Evolutionary conservation across 768 basidiomycete species (phyloP), one percentile per base, ranked within the genome.

Genomic region (Kondoa malvinella): DNA sequence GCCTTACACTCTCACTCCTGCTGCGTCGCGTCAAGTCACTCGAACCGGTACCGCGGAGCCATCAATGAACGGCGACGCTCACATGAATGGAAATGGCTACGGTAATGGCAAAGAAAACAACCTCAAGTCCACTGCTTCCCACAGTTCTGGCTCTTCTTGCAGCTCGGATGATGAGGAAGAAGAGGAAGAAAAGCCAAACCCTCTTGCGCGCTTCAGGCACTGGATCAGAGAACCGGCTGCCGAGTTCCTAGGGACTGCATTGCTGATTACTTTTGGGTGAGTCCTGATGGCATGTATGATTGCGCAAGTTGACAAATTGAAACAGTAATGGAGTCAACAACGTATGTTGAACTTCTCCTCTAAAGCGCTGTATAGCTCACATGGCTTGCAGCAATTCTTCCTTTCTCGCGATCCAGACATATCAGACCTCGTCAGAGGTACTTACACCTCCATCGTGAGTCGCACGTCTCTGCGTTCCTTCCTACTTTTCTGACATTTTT

Each of bases 331-430:
- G n/a, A n/a, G n/a, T n/a, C n/a, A n/a, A n/a, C n/a, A n/a, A n/a
- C n/a, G n/a, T n/a, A n/a, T n/a, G n/a, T n/a, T n/a, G n/a, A n/a
- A n/a, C n/a, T n/a, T n/a, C n/a, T n/a, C n/a, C n/a, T n/a, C n/a
- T n/a, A n/a, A n/a, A n/a, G n/a, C n/a, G n/a, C n/a, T n/a, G n/a
- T n/a, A n/a, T n/a, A n/a, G n/a, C n/a, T n/a, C n/a, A n/a, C n/a
- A n/a, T n/a, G n/a, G n/a, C n/a, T n/a, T 12, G 15, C 58, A 65
- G 29, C 68, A 68, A 57, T 56, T 31, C 32, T 69, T 69, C 67
- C 68, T 69, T 16, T 70, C 68, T n/a, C 25, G 50, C 8, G 67
- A 69, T 56, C 67, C 68, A 2, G 50, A 68, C 34, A 62, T 68
- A 14, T 34, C 50, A 17, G 26, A 17, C 32, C 26, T 30, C 33